These are phyloP conservation scores for Ustilago vetiveriae DNA, from an alignment of 1,284 basidiomycete species.

Conservation along the genomic window DNA sequence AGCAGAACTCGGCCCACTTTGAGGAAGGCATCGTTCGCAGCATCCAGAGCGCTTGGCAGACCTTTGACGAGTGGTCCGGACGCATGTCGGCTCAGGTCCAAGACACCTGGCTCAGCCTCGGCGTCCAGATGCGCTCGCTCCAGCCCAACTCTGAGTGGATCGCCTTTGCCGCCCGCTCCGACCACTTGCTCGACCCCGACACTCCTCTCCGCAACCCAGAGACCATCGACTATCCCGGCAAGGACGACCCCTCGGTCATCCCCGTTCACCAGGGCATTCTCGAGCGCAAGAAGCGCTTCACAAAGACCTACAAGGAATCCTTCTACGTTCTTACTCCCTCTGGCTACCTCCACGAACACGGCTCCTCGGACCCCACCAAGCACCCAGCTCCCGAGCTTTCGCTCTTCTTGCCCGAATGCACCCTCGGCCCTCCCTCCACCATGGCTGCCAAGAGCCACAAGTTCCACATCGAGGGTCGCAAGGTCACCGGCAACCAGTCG, in stretches of 20 bases:
- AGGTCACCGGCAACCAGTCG: conserved; percentile 77
- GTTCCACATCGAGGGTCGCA: conserved; percentile 95
- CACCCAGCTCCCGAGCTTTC: conserved; percentile 79
- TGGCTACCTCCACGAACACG: conserved; percentile 93
- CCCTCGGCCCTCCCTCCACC: conserved; percentile 89
- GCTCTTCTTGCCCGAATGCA: conserved; percentile 93
- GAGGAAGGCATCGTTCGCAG: conserved; percentile 95
- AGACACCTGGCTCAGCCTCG: conserved; percentile 81
- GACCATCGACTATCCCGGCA: conserved; percentile 86
- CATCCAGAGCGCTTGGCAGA: conserved; percentile 95
- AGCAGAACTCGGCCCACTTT: conserved; percentile 94
- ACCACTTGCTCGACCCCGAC: conserved; percentile 96
- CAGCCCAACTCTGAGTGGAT: conserved; percentile 96
- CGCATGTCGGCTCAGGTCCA: conserved; percentile 83
- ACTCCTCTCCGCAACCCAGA: conserved; percentile 74
- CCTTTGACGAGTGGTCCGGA: conserved; percentile 91
- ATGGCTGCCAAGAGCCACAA: conserved; percentile 82
- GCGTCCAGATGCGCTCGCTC: conserved; percentile 81
- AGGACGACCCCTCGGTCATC: conserved; percentile 88
- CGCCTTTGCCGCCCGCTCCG: conserved; percentile 89
- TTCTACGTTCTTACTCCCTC: conserved; percentile 95
- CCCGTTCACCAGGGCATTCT: conserved; percentile 90
- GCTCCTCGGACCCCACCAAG: conserved; percentile 79
- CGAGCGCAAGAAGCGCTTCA: conserved; percentile 97
- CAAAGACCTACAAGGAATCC: conserved; percentile 78